Percentiles rank a stretch among this genome's conserved stretches.
Evolutionary conservation across 164 flowering plant species (phyloP).

Genomic region (Vitis riparia): DNA sequence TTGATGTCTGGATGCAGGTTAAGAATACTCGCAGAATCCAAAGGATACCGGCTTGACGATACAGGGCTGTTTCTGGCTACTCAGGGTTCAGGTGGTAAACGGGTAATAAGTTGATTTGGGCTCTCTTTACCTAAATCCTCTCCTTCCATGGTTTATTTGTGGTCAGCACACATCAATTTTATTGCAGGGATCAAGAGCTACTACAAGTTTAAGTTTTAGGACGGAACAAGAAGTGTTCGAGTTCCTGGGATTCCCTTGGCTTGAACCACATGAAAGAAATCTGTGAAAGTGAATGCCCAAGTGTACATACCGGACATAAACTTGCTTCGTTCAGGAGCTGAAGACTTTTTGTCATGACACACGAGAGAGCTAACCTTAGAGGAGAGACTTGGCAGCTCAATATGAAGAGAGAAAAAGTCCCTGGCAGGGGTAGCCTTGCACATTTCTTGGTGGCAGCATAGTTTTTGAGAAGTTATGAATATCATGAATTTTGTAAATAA

Average conservation of each 20-base stretch:
- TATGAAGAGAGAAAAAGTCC: too few relatives aligned
- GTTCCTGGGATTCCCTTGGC: constrained; percentile 89
- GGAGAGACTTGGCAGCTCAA: too few relatives aligned
- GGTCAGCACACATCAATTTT: not conserved
- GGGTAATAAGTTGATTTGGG: constrained; percentile 37
- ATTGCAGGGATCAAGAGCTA: constrained; percentile 60
- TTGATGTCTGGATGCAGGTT: constrained; percentile 47
- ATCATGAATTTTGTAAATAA: too few relatives aligned
- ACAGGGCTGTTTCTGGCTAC: constrained; percentile 86
- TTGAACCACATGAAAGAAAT: constrained; percentile 91
- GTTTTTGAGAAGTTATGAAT: too few relatives aligned
- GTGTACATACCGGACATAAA: not conserved
- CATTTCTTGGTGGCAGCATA: too few relatives aligned
- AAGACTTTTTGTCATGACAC: too few relatives aligned
- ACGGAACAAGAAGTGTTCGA: constrained; percentile 92
- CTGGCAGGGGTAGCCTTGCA: too few relatives aligned
- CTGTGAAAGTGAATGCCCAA: constrained; percentile 36
- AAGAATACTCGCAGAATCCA: constrained; percentile 88
- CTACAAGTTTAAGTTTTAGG: constrained; percentile 53
- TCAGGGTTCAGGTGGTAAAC: constrained; percentile 70
- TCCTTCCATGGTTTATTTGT: not conserved
- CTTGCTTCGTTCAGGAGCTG: too few relatives aligned
- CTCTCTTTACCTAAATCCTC: not conserved
- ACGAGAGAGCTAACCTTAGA: too few relatives aligned
- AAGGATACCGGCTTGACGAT: constrained; percentile 93